phyloP scores from a whole-genome alignment of 331 rosid species.

The Acacia pycnantha region DNA sequence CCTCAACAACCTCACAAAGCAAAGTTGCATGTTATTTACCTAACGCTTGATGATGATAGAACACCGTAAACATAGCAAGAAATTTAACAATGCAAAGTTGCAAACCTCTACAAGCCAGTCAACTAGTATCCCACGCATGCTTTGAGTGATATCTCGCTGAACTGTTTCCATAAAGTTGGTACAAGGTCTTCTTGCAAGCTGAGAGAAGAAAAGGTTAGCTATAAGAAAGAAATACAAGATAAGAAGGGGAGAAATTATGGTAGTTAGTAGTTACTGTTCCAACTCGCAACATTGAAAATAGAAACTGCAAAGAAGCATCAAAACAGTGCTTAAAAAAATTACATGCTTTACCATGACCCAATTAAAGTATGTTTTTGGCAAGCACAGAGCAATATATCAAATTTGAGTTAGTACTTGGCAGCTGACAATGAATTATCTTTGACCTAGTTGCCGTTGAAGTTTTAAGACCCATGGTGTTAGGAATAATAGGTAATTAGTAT shows the following conservation, averaged over 20 bases:
- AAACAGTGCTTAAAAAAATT: not conserved
- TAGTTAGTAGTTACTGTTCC: not conserved
- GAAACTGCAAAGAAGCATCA: not conserved
- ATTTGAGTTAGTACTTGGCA: not conserved
- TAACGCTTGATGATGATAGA: not conserved
- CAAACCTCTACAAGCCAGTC: conserved; percentile 99
- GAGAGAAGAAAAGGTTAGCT: conserved; percentile 22
- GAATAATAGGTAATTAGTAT: no score
- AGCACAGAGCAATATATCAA: not conserved
- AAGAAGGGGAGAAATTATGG: conserved; percentile 17
- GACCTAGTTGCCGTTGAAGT: not conserved
- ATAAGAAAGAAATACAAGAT: conserved; percentile 1
- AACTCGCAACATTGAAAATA: not conserved
- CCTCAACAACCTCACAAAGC: not conserved
- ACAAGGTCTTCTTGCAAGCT: conserved; percentile 77
- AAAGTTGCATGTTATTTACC: not conserved
- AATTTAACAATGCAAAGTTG: conserved; percentile 34
- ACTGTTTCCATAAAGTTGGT: conserved; percentile 64
- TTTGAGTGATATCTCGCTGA: conserved; percentile 75
- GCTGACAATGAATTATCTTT: not conserved
- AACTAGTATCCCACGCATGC: conserved; percentile 82
- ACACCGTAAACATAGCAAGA: not conserved
- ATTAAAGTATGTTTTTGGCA: not conserved
- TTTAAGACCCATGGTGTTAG: not conserved
- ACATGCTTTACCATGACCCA: not conserved